Evolutionary conservation across 2,329 filamentous ascomycete genomes (phyloP).

Genomic region (Paecilomyces formosus): DNA sequence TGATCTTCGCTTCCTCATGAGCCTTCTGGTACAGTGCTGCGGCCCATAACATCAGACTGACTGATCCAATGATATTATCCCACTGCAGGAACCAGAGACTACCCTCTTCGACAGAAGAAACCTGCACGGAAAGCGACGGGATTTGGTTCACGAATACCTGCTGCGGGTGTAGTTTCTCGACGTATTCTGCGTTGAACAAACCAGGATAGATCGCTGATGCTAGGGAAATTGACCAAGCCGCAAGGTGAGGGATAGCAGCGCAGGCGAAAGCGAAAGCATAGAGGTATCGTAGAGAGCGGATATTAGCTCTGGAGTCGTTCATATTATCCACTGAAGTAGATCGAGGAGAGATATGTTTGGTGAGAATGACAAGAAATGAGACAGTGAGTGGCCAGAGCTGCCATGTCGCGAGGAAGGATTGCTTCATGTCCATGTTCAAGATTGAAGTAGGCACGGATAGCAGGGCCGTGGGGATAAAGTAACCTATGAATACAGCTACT

Average conservation of each 20-base stretch:
- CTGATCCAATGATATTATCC: slow-evolving; percentile 40
- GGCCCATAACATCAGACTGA: slow-evolving; percentile 40
- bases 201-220: slow-evolving; percentile 28
- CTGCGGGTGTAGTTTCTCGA: slow-evolving; percentile 28
- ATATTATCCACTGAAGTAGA: slow-evolving; percentile 14
- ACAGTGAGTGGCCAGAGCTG: slow-evolving; percentile 45
- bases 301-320: slow-evolving; percentile 16
- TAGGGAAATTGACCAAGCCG: slow-evolving; percentile 37
- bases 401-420: slow-evolving; percentile 43
- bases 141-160: slow-evolving; percentile 34
- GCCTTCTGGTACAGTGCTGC: slow-evolving; percentile 26
- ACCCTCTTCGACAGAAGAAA: slow-evolving; percentile 32
- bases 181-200: slow-evolving; percentile 24
- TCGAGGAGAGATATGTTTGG: slow-evolving; percentile 19
- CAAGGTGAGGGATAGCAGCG: slow-evolving; percentile 33
- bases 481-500: slow-evolving; percentile 35
- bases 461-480: slow-evolving; percentile 36
- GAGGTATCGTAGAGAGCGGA: slow-evolving; percentile 27
- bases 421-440: slow-evolving; percentile 36
- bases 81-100: slow-evolving; percentile 42
- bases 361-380: slow-evolving; percentile 28
- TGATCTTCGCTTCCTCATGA: slow-evolving; percentile 18
- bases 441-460: slow-evolving; percentile 35
- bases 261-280: slow-evolving; percentile 36
- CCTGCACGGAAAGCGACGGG: slow-evolving; percentile 16